Conservation (phyloP, 176 grass and related monocot species). For the Rhynchospora tenuis region DNA sequence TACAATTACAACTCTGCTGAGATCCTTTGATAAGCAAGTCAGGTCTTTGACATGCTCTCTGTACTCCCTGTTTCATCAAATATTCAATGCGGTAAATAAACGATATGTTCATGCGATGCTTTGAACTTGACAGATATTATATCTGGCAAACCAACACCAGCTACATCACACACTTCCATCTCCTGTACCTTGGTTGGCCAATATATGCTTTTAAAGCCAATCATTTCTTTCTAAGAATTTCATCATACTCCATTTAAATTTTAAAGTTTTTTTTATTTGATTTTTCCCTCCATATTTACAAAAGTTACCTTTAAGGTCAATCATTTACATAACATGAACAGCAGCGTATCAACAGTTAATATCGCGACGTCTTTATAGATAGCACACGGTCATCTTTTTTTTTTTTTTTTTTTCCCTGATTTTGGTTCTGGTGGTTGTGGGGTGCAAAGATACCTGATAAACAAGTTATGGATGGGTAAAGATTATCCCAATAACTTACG, state of each 20-base stretch:
- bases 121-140: not conserved
- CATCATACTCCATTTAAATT: not conserved
- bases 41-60: conserved; percentile 93
- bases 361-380: not conserved
- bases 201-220: not conserved
- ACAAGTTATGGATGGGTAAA: not conserved
- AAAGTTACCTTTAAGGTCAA: not conserved
- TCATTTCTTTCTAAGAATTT: not conserved
- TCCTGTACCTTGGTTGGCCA: not conserved
- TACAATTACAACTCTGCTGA: conserved; percentile 61
- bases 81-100: not conserved
- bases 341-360: not conserved
- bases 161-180: not conserved
- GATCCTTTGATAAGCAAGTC: conserved; percentile 78
- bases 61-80: conserved; percentile 48
- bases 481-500: conserved; percentile 42
- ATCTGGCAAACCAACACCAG: not conserved
- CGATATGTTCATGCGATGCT: not conserved
- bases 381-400: no score
- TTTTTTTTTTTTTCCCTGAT: no score
- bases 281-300: not conserved
- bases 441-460: not conserved
- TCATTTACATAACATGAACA: not conserved
- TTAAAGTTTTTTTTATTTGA: not conserved
- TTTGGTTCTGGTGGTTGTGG: no score